Conservation (phyloP, 1,139 yeast genomes). For the Pichia sorboxylosa region DNA sequence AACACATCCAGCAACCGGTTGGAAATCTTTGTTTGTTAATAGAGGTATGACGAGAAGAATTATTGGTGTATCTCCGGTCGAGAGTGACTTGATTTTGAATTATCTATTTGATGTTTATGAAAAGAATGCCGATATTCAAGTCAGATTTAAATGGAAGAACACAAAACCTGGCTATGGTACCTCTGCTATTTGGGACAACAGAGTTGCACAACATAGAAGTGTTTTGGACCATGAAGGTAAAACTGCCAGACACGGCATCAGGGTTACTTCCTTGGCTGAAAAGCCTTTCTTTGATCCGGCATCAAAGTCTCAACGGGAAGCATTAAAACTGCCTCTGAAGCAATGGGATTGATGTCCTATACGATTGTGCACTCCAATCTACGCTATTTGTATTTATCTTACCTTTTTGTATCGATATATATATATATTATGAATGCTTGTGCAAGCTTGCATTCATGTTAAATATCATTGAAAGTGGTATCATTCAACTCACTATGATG, state of each 20-base stretch:
- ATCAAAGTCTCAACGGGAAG: no score
- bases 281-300: no score
- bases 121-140: conserved; percentile 40
- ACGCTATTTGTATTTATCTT: no score
- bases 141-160: conserved; percentile 47
- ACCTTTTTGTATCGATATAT: background rate
- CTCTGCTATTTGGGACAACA: conserved; percentile 64
- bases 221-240: conserved; percentile 46
- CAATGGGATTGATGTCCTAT: no score
- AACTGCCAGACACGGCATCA: conserved; percentile 53
- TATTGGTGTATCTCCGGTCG: conserved; percentile 54
- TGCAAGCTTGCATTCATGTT: background rate
- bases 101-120: conserved; percentile 43
- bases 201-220: conserved; percentile 54
- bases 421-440: background rate
- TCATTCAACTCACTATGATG: conserved; percentile 3
- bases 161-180: no score
- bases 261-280: conserved; percentile 58
- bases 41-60: conserved; percentile 51
- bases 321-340: no score
- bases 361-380: no score
- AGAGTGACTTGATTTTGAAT: conserved; percentile 43
- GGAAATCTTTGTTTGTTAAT: conserved; percentile 48
- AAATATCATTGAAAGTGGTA: conserved; percentile 1
- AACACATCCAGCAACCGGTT: conserved; percentile 56